Percentiles rank a stretch among this genome's conserved stretches.
phyloP scores from a whole-genome alignment of 805 yeast species.

The Metschnikowia cerradonensis region DNA sequence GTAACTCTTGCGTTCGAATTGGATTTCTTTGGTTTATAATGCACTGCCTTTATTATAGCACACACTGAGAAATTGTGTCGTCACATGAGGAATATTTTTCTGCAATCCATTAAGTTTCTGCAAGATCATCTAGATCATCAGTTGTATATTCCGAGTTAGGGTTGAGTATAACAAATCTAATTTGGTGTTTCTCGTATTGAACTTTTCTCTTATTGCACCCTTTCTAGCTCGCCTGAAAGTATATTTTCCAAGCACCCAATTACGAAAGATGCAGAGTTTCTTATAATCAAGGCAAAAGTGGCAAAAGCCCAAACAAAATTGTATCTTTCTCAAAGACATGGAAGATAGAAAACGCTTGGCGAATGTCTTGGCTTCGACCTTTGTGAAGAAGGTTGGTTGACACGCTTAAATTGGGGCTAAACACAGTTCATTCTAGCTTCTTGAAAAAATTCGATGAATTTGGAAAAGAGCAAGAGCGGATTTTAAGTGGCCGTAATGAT shows the following conservation, averaged over 20 bases:
- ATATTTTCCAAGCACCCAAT: slow-evolving; percentile 1
- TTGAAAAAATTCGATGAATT: background rate
- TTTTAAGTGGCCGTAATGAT: too few species aligned
- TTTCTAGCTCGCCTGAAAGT: background rate
- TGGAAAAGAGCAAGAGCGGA: background rate
- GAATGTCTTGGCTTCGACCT: background rate
- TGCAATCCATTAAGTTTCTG: too few species aligned
- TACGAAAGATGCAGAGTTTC: background rate
- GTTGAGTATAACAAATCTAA: too few species aligned
- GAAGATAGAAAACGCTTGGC: background rate
- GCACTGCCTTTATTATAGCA: too few species aligned
- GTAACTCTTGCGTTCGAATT: too few species aligned
- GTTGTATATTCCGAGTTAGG: too few species aligned
- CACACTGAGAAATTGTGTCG: too few species aligned
- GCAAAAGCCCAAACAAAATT: background rate
- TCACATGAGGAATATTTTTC: too few species aligned
- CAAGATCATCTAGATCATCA: too few species aligned
- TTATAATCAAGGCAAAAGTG: background rate
- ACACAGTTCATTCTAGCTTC: background rate
- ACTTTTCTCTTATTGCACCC: too few species aligned
- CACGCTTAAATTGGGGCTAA: background rate
- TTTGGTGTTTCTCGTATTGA: too few species aligned
- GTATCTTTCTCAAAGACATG: background rate
- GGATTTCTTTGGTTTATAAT: too few species aligned
- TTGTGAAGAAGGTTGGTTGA: background rate